These are phyloP conservation scores for Trypanosoma rangeli DNA, from an alignment of 208 protist species.

Conservation along the genomic window DNA sequence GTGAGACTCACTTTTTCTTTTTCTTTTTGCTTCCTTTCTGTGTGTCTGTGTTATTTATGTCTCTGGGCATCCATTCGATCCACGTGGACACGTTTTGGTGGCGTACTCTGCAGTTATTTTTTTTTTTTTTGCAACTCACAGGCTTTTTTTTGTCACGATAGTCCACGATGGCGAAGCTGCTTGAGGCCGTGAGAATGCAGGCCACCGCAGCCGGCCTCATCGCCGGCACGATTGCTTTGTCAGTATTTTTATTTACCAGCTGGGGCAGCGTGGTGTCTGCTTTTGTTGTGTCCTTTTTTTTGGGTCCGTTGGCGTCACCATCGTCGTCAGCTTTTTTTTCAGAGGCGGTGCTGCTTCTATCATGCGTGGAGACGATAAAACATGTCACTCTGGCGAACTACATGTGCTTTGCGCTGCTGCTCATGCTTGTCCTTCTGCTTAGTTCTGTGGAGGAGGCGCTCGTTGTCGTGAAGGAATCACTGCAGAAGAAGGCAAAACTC, in stretches of 20 bases:
- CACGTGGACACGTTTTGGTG: too few species aligned
- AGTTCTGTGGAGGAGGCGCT: constrained; percentile 42
- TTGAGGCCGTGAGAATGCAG: background rate
- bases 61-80: constrained; percentile 11
- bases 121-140: constrained; percentile 1
- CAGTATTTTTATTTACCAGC: constrained; percentile 7
- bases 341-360: background rate
- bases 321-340: background rate
- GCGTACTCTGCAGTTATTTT: constrained; percentile 15
- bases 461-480: constrained; percentile 30
- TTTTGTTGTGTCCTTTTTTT: background rate
- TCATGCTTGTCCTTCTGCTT: constrained; percentile 36
- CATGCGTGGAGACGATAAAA: constrained; percentile 5
- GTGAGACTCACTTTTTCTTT: background rate
- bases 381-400: constrained; percentile 27
- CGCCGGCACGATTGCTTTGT: constrained; percentile 7
- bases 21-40: constrained; percentile 6
- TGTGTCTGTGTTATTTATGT: background rate
- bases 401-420: constrained; percentile 28
- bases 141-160: background rate
- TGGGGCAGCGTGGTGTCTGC: background rate
- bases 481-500: constrained; percentile 45
- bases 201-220: constrained; percentile 3
- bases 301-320: background rate
- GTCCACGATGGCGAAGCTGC: background rate